These are phyloP conservation scores for Penicillium sp. DNA, from an alignment of 2,329 filamentous ascomycete species.

Conservation along the genomic window DNA sequence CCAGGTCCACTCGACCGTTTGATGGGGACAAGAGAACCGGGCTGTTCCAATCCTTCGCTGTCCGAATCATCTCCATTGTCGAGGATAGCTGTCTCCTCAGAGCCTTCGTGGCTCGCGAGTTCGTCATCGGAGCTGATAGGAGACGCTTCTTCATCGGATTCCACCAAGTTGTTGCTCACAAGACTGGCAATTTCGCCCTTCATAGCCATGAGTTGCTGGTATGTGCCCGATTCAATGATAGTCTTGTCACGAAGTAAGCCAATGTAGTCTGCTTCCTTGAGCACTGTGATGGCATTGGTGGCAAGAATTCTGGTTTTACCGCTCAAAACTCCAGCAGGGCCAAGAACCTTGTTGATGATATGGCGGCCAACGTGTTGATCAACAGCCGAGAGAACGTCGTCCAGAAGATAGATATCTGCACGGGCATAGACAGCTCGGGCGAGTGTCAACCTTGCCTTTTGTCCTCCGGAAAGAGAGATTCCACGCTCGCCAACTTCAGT, in stretches of 20 bases:
- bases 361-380: conserved; percentile 96
- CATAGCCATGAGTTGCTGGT: conserved; percentile 87
- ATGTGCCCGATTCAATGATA: conserved; percentile 85
- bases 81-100: conserved; percentile 55
- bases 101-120: conserved; percentile 70
- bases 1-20: conserved; percentile 61
- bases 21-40: conserved; percentile 77
- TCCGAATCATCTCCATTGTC: conserved; percentile 56
- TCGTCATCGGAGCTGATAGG: conserved; percentile 61
- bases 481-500: conserved; percentile 96
- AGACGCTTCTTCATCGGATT: conserved; percentile 44
- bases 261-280: conserved; percentile 88
- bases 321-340: conserved; percentile 75
- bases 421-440: conserved; percentile 94
- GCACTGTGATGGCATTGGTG: conserved; percentile 90
- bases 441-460: conserved; percentile 90
- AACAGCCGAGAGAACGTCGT: conserved; percentile 94
- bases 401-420: conserved; percentile 92
- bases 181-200: conserved; percentile 86
- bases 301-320: conserved; percentile 90
- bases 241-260: conserved; percentile 79
- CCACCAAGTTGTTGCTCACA: conserved; percentile 68
- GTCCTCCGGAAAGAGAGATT: conserved; percentile 92
- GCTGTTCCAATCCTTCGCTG: conserved; percentile 66
- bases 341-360: conserved; percentile 91